These are phyloP conservation scores for Monilinia laxa DNA, from an alignment of 2,329 filamentous ascomycete genomes.

Conservation along the genomic window DNA sequence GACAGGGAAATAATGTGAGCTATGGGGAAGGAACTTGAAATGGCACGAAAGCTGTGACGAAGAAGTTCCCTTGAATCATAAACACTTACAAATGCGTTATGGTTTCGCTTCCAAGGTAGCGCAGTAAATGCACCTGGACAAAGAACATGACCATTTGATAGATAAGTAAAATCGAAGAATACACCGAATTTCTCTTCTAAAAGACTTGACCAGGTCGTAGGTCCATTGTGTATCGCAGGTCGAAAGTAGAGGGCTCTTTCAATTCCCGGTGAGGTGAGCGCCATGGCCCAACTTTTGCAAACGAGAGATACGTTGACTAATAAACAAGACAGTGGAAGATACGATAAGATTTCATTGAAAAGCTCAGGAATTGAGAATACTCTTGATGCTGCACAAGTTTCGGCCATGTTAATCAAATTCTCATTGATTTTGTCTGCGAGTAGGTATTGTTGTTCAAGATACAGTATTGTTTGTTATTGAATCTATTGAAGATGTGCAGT, in stretches of 20 bases:
- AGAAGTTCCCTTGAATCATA: background rate
- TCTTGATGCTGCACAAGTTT: slow-evolving; percentile 7
- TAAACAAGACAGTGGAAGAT: slow-evolving; percentile 19
- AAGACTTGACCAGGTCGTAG: slow-evolving; percentile 17
- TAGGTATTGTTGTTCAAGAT: no score
- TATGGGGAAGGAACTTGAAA: background rate
- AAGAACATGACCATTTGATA: background rate
- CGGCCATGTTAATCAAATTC: background rate
- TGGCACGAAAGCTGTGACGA: no score
- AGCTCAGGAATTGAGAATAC: slow-evolving; percentile 21
- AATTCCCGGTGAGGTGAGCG: slow-evolving; percentile 15
- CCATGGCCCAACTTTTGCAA: slow-evolving; percentile 15
- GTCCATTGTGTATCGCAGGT: background rate
- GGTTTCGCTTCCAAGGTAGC: slow-evolving; percentile 17
- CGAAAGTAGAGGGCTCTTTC: slow-evolving; percentile 17
- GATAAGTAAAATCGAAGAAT: slow-evolving; percentile 11
- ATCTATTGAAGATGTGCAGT: no score
- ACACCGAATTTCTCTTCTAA: slow-evolving; percentile 13
- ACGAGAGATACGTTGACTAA: slow-evolving; percentile 1
- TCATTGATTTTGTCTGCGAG: no score
- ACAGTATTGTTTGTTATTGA: no score
- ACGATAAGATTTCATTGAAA: slow-evolving; percentile 16
- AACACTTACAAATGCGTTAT: slow-evolving; percentile 14
- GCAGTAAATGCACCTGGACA: background rate
- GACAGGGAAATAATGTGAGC: background rate